These are phyloP conservation scores for Candida tropicalis DNA, from an alignment of 1,139 yeast genomes.

Conservation along the genomic window DNA sequence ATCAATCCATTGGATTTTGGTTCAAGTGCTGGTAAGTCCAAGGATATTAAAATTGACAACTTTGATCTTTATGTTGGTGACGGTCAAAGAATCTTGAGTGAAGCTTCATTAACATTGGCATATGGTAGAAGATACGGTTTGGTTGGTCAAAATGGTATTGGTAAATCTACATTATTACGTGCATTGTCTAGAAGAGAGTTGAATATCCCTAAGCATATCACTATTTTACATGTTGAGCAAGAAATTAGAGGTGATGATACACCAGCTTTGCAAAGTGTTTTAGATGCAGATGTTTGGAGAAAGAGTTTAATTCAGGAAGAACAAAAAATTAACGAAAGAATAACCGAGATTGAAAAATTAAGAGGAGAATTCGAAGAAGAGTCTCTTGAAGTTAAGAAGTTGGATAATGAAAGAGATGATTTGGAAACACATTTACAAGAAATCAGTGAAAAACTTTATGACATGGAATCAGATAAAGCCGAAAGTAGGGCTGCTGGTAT, in stretches of 20 bases:
- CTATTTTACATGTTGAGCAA: constrained; percentile 96
- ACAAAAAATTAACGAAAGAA: constrained; percentile 68
- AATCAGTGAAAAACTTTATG: constrained; percentile 77
- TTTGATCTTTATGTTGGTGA: constrained; percentile 95
- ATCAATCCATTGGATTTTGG: constrained; percentile 95
- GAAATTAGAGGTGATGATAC: constrained; percentile 94
- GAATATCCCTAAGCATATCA: constrained; percentile 90
- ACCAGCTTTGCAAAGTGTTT: constrained; percentile 85
- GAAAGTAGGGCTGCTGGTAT: constrained; percentile 98
- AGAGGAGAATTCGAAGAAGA: constrained; percentile 78
- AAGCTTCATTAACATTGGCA: constrained; percentile 83
- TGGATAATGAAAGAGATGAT: constrained; percentile 90
- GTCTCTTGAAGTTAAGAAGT: constrained; percentile 73
- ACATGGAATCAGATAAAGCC: constrained; percentile 97
- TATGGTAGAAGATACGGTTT: constrained; percentile 96
- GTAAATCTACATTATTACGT: constrained; percentile 89
- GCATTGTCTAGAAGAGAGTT: constrained; percentile 94
- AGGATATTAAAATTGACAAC: constrained; percentile 90
- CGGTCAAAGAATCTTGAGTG: constrained; percentile 89
- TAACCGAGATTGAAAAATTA: constrained; percentile 70
- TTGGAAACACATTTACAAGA: constrained; percentile 76
- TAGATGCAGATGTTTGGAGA: constrained; percentile 99
- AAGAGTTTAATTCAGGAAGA: constrained; percentile 84
- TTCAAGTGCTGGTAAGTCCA: constrained; percentile 89
- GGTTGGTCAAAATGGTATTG: constrained; percentile 99